phyloP scores from a whole-genome alignment of 2,329 filamentous ascomycete species.

The Phyllosticta citribraziliensis region DNA sequence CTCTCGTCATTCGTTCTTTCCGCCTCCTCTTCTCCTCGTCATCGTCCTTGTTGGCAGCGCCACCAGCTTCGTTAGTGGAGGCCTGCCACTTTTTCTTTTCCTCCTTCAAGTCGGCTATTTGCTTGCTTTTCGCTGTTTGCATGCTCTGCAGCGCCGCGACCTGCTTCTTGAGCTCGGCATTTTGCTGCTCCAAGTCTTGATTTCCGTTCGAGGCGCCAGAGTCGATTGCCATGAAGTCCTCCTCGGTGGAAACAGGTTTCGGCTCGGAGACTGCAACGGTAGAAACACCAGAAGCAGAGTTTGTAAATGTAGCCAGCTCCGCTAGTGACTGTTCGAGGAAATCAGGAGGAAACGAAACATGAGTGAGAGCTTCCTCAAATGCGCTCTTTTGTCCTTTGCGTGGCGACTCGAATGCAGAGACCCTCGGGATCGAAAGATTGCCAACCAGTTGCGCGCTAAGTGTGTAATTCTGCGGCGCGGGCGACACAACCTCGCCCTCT shows the following conservation, averaged over 20 bases:
- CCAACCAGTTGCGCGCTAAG: slow-evolving; percentile 53
- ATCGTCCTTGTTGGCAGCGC: not conserved
- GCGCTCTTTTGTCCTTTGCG: slow-evolving; percentile 14
- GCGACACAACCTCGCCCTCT: slow-evolving; percentile 19
- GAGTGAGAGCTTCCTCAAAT: slow-evolving; percentile 34
- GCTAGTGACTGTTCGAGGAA: slow-evolving; percentile 30
- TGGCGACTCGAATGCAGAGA: slow-evolving; percentile 21
- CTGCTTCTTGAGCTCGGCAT: slow-evolving; percentile 27
- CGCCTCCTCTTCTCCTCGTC: not conserved
- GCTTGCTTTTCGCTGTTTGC: slow-evolving; percentile 36
- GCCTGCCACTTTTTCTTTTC: slow-evolving; percentile 26
- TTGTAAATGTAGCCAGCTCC: slow-evolving; percentile 23
- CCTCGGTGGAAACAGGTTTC: slow-evolving; percentile 11
- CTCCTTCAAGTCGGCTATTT: slow-evolving; percentile 33
- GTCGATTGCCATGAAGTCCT: slow-evolving; percentile 31
- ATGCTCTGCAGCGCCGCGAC: slow-evolving; percentile 35
- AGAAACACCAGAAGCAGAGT: slow-evolving; percentile 3
- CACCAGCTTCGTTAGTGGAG: slow-evolving; percentile 22
- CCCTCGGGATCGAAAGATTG: slow-evolving; percentile 17
- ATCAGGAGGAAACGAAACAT: slow-evolving; percentile 31
- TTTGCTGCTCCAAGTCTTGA: not conserved
- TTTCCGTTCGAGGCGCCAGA: slow-evolving; percentile 3
- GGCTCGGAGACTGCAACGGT: slow-evolving; percentile 2
- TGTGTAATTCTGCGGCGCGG: slow-evolving; percentile 49
- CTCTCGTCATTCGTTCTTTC: not conserved